Base-by-base conservation (phyloP, 345 rosid species). In the Populus tremula region DNA sequence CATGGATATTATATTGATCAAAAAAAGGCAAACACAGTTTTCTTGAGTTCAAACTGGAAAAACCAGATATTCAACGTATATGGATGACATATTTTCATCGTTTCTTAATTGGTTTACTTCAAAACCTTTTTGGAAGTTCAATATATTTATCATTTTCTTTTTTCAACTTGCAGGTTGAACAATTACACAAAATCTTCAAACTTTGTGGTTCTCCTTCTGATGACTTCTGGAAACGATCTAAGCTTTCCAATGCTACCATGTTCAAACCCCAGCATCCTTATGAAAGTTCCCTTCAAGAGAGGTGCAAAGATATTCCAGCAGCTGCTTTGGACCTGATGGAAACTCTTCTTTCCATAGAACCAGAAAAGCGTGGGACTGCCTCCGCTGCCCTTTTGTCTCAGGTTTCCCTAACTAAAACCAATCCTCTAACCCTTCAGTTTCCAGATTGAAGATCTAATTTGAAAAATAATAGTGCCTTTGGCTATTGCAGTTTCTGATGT, bases 121-220 rank as follows among this genome's bases (percentile, higher is more conserved):
- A 27, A 36, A 4, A 45, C 17, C 33, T 62, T 11, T 8, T 64
- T 50, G 67, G 38, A 36, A 74, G 49, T 64, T 70, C 38, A 38
- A 16, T 9, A 61, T 47, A n/a, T 67, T 66, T n/a, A 11, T 10
- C 21, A 11, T 80, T 59, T 25, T 25, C 47, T 64, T 61, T 64
- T 61, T 67, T 23, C 21, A 68, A 75, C 64, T 13, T 78, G 68
- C 83, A 91, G 96, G 91, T 92, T 75, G 97, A 92, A 76, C 97
- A 92, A 79, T 78, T 92, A 62, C 94, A 92, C 84, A 92, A 92
- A 76, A 88, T 90, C 43, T 92, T 90, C 79, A 90, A 83, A 82
- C 92, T 90, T 77, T 90, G 89, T 53, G 97, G 97, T 61, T 88
- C 94, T n/a, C 97, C 94, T 61, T 78, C 85, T 23, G 97, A 90